phyloP scores from a whole-genome alignment of 169 alveolate species.

The Pseudocohnilembus persalinus region DNA sequence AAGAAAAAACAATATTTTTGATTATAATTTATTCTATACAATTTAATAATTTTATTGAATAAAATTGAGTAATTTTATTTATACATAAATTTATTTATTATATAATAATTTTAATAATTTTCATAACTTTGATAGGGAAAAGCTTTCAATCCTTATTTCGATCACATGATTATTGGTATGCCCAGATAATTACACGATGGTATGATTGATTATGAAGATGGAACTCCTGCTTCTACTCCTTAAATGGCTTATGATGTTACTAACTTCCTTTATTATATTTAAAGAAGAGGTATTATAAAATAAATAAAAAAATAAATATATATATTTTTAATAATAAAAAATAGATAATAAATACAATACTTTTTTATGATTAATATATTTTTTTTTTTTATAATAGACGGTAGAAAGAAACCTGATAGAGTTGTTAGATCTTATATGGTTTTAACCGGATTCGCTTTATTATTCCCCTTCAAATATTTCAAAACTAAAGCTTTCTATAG shows the following conservation, averaged over 20 bases:
- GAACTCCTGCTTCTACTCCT: slow-evolving; percentile 96
- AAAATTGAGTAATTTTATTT: too few species aligned
- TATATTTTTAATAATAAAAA: too few species aligned
- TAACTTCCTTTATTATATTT: slow-evolving; percentile 66
- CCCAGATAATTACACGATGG: slow-evolving; percentile 97
- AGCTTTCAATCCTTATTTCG: slow-evolving; percentile 94
- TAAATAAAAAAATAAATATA: too few species aligned
- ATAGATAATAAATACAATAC: too few species aligned
- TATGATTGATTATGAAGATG: slow-evolving; percentile 96
- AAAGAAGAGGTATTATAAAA: slow-evolving; percentile 43
- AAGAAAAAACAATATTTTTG: too few species aligned
- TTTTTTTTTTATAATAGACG: not conserved
- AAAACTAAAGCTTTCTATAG: slow-evolving; percentile 48
- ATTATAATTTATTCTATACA: too few species aligned
- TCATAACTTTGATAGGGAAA: too few species aligned
- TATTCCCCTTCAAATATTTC: slow-evolving; percentile 43
- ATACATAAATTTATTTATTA: too few species aligned
- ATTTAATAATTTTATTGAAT: too few species aligned
- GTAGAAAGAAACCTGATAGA: slow-evolving; percentile 42
- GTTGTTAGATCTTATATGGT: slow-evolving; percentile 47
- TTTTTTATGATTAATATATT: too few species aligned
- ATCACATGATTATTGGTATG: slow-evolving; percentile 97
- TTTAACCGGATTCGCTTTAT: slow-evolving; percentile 30
- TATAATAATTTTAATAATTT: too few species aligned
- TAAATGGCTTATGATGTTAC: slow-evolving; percentile 94